Percentiles rank a stretch among this genome's conserved stretches.
Evolutionary conservation across 1,139 yeast genomes (phyloP).

Genomic region (Saccharomycopsis hybrid): DNA sequence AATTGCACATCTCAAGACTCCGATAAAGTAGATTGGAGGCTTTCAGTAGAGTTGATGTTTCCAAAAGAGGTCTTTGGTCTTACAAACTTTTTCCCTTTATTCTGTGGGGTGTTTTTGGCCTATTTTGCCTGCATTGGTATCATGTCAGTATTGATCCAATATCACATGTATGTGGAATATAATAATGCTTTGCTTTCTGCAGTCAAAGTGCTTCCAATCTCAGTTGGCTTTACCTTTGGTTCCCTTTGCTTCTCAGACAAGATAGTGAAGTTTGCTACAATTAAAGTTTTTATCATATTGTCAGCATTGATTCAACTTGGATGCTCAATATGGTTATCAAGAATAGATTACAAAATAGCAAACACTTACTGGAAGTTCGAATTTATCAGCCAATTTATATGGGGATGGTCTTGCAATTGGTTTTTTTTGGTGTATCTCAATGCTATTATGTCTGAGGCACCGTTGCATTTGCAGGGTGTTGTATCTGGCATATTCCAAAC

Average conservation of each 20-base stretch:
- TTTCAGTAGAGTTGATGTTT: conserved; percentile 12
- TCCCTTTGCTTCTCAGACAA: conserved; percentile 21
- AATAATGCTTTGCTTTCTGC: conserved; percentile 28
- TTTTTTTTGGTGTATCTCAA: conserved; percentile 24
- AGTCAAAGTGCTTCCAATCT: conserved; percentile 27
- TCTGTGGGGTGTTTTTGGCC: conserved; percentile 4
- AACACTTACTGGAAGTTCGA: conserved; percentile 28
- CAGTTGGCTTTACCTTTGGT: conserved; percentile 25
- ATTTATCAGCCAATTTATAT: conserved; percentile 25
- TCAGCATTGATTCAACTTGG: conserved; percentile 2
- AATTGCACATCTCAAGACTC: neutral
- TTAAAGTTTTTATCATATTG: conserved; percentile 19
- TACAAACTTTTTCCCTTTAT: conserved; percentile 8
- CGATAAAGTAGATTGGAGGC: conserved; percentile 3
- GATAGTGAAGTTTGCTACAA: conserved; percentile 6
- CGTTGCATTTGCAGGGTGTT: conserved; percentile 30
- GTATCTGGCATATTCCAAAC: conserved; percentile 30
- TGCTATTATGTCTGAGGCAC: conserved; percentile 27
- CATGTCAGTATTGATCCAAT: conserved; percentile 19
- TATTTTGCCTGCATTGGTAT: conserved; percentile 3
- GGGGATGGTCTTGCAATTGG: conserved; percentile 24
- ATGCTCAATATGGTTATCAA: conserved; percentile 25
- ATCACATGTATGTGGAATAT: conserved; percentile 16
- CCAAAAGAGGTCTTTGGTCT: conserved; percentile 9
- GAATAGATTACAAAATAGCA: conserved; percentile 22